A percentile compares a stretch with the other conserved stretches of the same genome.
phyloP scores from a whole-genome alignment of 306 rosid genomes.

The Prunus mume region DNA sequence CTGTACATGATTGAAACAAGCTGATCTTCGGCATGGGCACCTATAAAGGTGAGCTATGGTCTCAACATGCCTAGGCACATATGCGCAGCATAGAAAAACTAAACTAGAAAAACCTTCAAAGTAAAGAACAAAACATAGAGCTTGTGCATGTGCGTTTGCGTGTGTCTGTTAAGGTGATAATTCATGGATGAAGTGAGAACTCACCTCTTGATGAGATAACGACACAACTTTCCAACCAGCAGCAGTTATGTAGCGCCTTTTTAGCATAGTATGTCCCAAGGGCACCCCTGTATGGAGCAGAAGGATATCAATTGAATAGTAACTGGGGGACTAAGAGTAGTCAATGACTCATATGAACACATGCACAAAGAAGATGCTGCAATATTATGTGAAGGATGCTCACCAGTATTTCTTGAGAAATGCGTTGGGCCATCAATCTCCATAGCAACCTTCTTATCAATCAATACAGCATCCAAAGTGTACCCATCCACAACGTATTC shows the following conservation, averaged over 20 bases:
- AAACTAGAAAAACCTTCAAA: neutral
- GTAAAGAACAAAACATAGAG: neutral
- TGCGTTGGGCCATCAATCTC: conserved; percentile 99
- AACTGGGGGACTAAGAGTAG: neutral
- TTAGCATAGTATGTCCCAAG: conserved; percentile 80
- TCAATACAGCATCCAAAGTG: conserved; percentile 74
- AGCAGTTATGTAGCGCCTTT: conserved; percentile 71
- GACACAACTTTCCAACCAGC: conserved; percentile 85
- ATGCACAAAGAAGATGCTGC: conserved; percentile 12
- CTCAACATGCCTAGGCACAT: neutral
- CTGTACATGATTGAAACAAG: neutral
- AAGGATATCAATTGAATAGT: conserved; percentile 16
- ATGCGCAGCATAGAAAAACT: neutral
- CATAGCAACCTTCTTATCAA: conserved; percentile 77
- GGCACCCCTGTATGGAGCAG: conserved; percentile 53
- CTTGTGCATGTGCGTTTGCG: neutral
- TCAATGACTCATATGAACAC: conserved; percentile 6
- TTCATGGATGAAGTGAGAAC: conserved; percentile 18
- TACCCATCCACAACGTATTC: conserved; percentile 73
- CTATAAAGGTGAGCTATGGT: neutral
- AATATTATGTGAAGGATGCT: conserved; percentile 17
- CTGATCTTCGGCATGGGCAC: neutral
- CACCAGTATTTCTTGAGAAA: conserved; percentile 92
- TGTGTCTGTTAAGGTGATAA: neutral
- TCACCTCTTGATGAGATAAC: conserved; percentile 70